Base-by-base conservation (phyloP, 257 asterid species). In the Fraxinus excelsior region DNA sequence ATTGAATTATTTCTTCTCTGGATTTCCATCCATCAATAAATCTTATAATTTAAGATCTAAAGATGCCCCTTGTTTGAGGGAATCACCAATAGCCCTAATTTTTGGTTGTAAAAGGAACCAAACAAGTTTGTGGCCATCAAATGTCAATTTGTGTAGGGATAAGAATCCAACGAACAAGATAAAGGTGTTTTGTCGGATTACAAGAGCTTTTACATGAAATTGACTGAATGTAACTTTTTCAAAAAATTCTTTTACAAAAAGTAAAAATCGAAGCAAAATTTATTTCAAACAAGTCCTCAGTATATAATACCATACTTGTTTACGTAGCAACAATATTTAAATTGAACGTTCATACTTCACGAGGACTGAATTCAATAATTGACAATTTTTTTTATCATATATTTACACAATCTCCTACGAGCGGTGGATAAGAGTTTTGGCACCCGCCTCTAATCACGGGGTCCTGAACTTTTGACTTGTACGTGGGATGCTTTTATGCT, bases 391-490 rank as follows among this genome's bases (percentile, higher is more conserved):
- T 34, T 34, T 29, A 38, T 38, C 12, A 38, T 37, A 37, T 37
- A 7, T 6, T 0, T 37, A 37, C 42, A 1, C 49, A 10, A 42
- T 51, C 23, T 18, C 21, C 0, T 6, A 3, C 60, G 10, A 51
- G 23, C 9, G 9, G 23, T 19, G 23, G 23, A 51, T 53, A n/a
- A n/a, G n/a, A n/a, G n/a, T n/a, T n/a, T n/a, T n/a, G n/a, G n/a
- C n/a, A n/a, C n/a, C n/a, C n/a, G n/a, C n/a, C n/a, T n/a, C n/a
- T n/a, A n/a, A n/a, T n/a, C n/a, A n/a, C n/a, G n/a, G n/a, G n/a
- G 66, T 46, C 68, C 68, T 44, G 44, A 71, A 64, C 21, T 28
- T 46, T 77, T 74, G 77, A 67, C 76, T 80, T 78, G 23, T 32
- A 62, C 42, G 18, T 70, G 78, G 74, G 70, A 76, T 79, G 35